Base-by-base conservation (phyloP, 805 yeast genomes). In the Candida morakotiae region DNA sequence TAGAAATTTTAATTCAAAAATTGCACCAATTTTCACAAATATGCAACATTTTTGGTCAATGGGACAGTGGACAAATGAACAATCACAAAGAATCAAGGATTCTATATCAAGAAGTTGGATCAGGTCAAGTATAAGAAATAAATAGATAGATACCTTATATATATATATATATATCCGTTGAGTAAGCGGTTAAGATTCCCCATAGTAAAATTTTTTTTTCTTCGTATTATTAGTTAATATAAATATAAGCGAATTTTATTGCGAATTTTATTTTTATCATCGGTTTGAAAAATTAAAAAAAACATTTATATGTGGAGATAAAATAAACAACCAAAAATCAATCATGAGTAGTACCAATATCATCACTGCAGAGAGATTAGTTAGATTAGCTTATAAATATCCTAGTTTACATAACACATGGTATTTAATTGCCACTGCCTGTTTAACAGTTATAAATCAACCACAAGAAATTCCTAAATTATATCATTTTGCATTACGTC, bases 351-450 rank as follows among this genome's bases (percentile, higher is more conserved):
- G 14, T 24, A 7, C 11, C 8, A n/a, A n/a, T n/a, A 31, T 40
- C 25, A 53, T 81, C 7, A 79, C 79, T 0, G 68, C 84, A 1
- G 74, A 72, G 39, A 60, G 86, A 40, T 62, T 83, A n/a, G 67
- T 66, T 0, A 58, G 60, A 38, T 56, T 83, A 21, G 74, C 83
- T 1, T 67, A 67, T 49, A 56, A 68, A 26, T 76, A 77, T 53
- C 82, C 85, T 1, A 58, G 58, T 9, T 67, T 87, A 20, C 60
- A 67, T 28, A 63, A 69, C 44, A 53, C 74, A 16, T 89, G 96
- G 96, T 85, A 81, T 53, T 62, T 79, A 26, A 64, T 87, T 15
- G 91, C 95, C 0, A 84, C 93, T 7, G 84, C 91, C 0, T 77
- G 94, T 8, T 69, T 88, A 34, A 77, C 91, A 2, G 88, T 82